Evolutionary conservation across 2,329 filamentous ascomycete genomes (phyloP).

Genomic region (Huntiella savannae): DNA sequence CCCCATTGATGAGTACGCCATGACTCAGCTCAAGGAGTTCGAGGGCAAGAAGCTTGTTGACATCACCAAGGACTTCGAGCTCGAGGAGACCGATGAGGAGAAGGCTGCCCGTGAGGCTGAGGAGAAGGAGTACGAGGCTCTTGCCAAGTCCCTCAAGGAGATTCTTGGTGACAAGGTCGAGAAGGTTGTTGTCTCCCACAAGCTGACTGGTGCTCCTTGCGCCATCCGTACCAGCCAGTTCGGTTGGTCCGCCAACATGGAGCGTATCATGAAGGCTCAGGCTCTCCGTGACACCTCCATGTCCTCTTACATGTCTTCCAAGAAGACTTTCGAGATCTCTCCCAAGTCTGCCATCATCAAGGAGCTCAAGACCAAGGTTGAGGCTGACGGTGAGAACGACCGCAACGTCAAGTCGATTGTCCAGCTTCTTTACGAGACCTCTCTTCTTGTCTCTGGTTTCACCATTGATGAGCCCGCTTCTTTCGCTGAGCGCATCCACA

Average conservation of each 20-base stretch:
- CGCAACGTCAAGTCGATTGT: slow-evolving; percentile 98
- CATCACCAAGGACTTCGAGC: slow-evolving; percentile 99
- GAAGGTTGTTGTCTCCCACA: slow-evolving; percentile 99
- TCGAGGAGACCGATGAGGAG: slow-evolving; percentile 99
- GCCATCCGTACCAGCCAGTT: slow-evolving; percentile 99
- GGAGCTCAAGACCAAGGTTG: slow-evolving; percentile 99
- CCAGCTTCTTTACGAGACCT: slow-evolving; percentile 96
- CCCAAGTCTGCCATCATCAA: slow-evolving; percentile 93
- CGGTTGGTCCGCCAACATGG: slow-evolving; percentile 99
- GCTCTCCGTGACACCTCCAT: slow-evolving; percentile 98
- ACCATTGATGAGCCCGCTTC: slow-evolving; percentile 96
- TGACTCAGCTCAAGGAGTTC: slow-evolving; percentile 99
- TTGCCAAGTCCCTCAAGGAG: slow-evolving; percentile 97
- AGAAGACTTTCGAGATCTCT: slow-evolving; percentile 99
- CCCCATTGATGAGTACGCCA: slow-evolving; percentile 98
- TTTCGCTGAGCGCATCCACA: slow-evolving; percentile 98
- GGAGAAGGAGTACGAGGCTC: slow-evolving; percentile 93
- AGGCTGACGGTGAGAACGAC: slow-evolving; percentile 93
- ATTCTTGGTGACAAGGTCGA: slow-evolving; percentile 98
- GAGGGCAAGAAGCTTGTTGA: slow-evolving; percentile 99
- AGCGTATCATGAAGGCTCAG: slow-evolving; percentile 99
- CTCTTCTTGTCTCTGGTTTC: slow-evolving; percentile 94
- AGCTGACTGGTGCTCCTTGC: slow-evolving; percentile 84
- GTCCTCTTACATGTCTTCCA: slow-evolving; percentile 99
- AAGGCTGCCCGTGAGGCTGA: slow-evolving; percentile 87